Conservation (phyloP, 1,284 basidiomycete genomes). For the Ceratobasidium sp. region DNA sequence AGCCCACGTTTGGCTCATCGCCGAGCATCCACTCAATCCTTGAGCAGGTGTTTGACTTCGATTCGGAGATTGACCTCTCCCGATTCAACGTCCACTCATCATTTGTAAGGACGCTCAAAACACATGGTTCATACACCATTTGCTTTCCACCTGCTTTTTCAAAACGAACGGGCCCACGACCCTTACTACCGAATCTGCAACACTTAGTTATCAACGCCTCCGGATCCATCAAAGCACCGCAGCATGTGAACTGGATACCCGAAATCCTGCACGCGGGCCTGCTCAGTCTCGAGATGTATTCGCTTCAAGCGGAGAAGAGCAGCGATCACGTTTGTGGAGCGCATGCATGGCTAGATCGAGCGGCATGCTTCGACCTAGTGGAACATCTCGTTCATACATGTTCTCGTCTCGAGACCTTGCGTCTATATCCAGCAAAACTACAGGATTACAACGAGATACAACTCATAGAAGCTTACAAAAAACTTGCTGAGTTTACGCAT, state of each 20-base stretch:
- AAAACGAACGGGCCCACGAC: too few relatives aligned
- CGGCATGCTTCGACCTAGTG: neutral
- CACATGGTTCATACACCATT: too few relatives aligned
- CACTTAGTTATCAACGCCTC: too few relatives aligned
- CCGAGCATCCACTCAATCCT: too few relatives aligned
- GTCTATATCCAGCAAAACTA: neutral
- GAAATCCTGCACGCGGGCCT: neutral
- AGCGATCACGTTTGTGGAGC: neutral
- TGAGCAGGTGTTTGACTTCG: too few relatives aligned
- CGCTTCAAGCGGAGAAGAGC: neutral
- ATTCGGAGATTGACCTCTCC: too few relatives aligned
- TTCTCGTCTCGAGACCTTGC: neutral
- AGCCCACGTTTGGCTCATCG: too few relatives aligned
- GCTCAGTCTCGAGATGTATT: neutral
- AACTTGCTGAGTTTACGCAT: neutral
- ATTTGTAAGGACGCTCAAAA: too few relatives aligned
- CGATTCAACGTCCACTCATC: too few relatives aligned
- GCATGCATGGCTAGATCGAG: neutral
- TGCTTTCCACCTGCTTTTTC: too few relatives aligned
- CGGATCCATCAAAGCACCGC: too few relatives aligned
- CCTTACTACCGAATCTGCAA: too few relatives aligned
- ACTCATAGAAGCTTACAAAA: neutral
- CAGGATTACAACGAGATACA: neutral
- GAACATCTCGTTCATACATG: neutral
- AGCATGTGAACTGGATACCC: neutral